Base-by-base conservation (phyloP, 1,284 basidiomycete species). In the Puccinia coronata region DNA sequence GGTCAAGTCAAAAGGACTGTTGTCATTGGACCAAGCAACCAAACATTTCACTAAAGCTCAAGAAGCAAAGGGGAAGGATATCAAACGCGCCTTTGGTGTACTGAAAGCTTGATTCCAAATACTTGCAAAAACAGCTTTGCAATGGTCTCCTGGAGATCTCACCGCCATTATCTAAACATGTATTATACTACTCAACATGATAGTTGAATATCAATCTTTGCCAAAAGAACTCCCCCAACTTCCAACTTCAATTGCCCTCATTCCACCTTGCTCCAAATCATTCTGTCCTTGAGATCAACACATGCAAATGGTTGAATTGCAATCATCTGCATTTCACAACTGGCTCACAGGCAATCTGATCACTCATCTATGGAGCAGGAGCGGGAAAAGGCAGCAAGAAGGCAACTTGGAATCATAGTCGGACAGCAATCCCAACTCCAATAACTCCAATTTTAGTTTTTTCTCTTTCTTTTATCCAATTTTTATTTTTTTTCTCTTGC, bases 121-220 rank as follows among this genome's bases (percentile, higher is more conserved):
- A 2, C 65, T 69, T 25, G 23, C 39, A 47, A 11, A 43, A 41
- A 36, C 65, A n/a, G 65, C 36, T 8, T 41, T 43, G 20, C 43
- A 41, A 25, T 69, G 65, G 65, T 69, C 43, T 23, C 65, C 39
- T 3, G 65, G 65, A 1, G 23, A 69, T 18, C 20, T 69, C 2
- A 36, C 65, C 14, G 39, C 36, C 14, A 69, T 69, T 25, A 49
- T 69, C 23, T 25, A 41, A 1, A 69, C 65, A 4, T 69, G 65
- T 25, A 49, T 69, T 4, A 69, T 69, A 43, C 36, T 69, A 3
- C 65, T 43, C 23, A 69, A 69, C 39, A 69, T 69, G 65, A 20
- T 69, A 25, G 65, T 69, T 25, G 39, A 43, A 47, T 25, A 69
- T 69, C 11, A 23, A 5, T 28, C 39, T 43, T 36, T 23, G 5